Evolutionary conservation across 2,329 filamentous ascomycete genomes (phyloP).

Genomic region (Karstenula rhodostoma): DNA sequence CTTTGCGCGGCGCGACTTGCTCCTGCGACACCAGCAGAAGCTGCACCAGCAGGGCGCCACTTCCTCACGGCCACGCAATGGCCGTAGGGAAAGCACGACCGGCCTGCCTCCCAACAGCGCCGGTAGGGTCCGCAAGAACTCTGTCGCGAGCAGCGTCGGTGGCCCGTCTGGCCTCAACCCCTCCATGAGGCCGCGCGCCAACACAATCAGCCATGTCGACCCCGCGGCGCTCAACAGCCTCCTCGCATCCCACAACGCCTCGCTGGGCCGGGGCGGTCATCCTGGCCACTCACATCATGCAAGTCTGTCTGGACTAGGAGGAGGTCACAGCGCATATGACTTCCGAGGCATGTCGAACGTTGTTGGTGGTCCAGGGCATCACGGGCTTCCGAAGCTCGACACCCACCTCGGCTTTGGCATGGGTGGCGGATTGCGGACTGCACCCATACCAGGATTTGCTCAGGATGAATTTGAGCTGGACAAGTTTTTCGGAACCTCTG

Average conservation of each 20-base stretch:
- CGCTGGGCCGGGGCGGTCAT: conserved; percentile 60
- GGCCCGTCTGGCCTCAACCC: conserved; percentile 59
- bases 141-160: conserved; percentile 71
- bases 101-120: conserved; percentile 73
- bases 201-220: conserved; percentile 96
- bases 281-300: conserved; percentile 72
- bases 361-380: conserved; percentile 70
- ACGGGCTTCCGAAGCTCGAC: conserved; percentile 82
- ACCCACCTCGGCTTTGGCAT: conserved; percentile 77
- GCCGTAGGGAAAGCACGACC: conserved; percentile 83
- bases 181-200: conserved; percentile 85
- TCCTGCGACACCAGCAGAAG: conserved; percentile 97
- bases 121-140: conserved; percentile 89
- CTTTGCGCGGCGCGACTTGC: conserved; percentile 90
- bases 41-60: conserved; percentile 92
- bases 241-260: conserved; percentile 66
- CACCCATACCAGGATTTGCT: conserved; percentile 66
- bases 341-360: conserved; percentile 77
- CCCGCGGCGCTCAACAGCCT: conserved; percentile 73
- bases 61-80: conserved; percentile 82
- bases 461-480: conserved; percentile 73
- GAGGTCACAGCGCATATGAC: conserved; percentile 63
- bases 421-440: conserved; percentile 76
- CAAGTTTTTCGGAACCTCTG: conserved; percentile 69
- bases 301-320: conserved; percentile 73